Evolutionary conservation across 768 basidiomycete genomes (phyloP).

Genomic region (Boletus tomentosulus): DNA sequence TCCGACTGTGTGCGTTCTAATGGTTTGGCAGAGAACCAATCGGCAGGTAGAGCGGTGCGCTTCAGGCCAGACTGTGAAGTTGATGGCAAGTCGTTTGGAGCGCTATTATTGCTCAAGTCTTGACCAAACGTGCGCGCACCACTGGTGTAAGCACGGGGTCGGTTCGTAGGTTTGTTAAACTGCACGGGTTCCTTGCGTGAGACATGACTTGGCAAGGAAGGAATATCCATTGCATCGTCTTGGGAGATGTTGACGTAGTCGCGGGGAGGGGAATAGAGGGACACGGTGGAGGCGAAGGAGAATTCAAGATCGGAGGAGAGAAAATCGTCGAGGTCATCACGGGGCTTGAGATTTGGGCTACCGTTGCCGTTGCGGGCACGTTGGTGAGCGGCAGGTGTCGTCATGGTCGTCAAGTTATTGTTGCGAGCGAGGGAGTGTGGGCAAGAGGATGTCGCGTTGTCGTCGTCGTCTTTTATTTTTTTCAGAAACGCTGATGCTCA

Average conservation of each 20-base stretch:
- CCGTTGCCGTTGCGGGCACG: no score
- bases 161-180: slow-evolving; percentile 31
- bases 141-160: slow-evolving; percentile 66
- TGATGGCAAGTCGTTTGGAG: slow-evolving; percentile 32
- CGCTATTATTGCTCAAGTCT: slow-evolving; percentile 60
- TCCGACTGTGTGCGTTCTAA: slow-evolving; percentile 20
- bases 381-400: no score
- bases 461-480: no score
- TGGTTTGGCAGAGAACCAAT: slow-evolving; percentile 46
- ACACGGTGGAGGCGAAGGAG: slow-evolving; percentile 81
- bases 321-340: slow-evolving; percentile 60
- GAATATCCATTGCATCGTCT: slow-evolving; percentile 77
- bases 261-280: slow-evolving; percentile 66
- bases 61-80: slow-evolving; percentile 36
- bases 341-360: slow-evolving; percentile 40
- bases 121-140: slow-evolving; percentile 66
- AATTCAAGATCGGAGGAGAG: slow-evolving; percentile 74
- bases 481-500: no score
- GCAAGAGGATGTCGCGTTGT: no score
- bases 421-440: no score
- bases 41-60: slow-evolving; percentile 57
- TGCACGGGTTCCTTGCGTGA: slow-evolving; percentile 28
- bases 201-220: slow-evolving; percentile 49
- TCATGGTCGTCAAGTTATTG: no score
- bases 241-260: slow-evolving; percentile 44